phyloP scores from a whole-genome alignment of 1,284 basidiomycete species.

The Peniophora sp. region DNA sequence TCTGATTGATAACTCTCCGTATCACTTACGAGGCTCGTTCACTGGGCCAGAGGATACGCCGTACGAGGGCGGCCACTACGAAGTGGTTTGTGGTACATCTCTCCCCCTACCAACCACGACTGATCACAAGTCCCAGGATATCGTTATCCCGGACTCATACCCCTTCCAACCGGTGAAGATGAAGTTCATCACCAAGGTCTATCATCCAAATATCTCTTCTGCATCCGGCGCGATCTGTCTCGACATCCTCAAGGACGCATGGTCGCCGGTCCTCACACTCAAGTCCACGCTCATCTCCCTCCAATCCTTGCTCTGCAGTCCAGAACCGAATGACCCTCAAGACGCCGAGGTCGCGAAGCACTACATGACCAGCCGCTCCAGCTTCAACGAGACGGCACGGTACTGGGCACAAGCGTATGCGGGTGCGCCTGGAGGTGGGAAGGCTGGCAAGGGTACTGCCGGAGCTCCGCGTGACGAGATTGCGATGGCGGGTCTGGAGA shows the following conservation, averaged over 20 bases:
- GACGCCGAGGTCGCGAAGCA: conserved; percentile 98
- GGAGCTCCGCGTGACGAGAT: conserved; percentile 43
- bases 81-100: conserved; percentile 64
- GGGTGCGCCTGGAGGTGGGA: conserved; percentile 51
- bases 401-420: conserved; percentile 94
- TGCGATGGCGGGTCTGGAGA: conserved; percentile 69
- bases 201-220: conserved; percentile 96
- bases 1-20: conserved; percentile 81
- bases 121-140: conserved; percentile 57
- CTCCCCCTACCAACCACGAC: neutral
- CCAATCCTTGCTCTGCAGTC: conserved; percentile 92
- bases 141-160: conserved; percentile 90
- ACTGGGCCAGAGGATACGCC: conserved; percentile 91
- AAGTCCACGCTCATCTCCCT: conserved; percentile 96
- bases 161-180: conserved; percentile 98
- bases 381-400: conserved; percentile 88
- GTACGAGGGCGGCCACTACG: conserved; percentile 89
- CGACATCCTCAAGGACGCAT: conserved; percentile 84
- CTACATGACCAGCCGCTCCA: conserved; percentile 80
- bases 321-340: conserved; percentile 95
- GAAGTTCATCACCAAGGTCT: conserved; percentile 96
- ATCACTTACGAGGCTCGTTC: conserved; percentile 85
- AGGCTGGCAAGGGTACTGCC: conserved; percentile 25
- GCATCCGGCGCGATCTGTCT: conserved; percentile 91
- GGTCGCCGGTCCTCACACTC: conserved; percentile 91